Evolutionary conservation across 352 stramenopile species (phyloP).

Genomic region (Pythium biforme): DNA sequence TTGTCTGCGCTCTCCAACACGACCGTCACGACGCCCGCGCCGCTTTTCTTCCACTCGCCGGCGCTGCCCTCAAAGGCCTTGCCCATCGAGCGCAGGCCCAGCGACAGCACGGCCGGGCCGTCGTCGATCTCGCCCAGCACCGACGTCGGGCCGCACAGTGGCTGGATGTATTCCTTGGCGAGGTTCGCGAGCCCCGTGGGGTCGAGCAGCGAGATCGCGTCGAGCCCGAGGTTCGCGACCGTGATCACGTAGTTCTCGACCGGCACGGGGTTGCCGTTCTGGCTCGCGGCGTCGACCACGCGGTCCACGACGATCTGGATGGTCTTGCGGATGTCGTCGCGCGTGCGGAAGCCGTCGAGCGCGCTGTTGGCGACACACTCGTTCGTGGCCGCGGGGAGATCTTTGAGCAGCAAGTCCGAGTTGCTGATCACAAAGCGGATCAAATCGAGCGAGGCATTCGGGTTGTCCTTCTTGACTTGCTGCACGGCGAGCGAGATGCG

Average conservation of each 20-base stretch:
- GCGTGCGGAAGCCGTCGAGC: constrained; percentile 21
- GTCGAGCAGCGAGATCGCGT: constrained; percentile 48
- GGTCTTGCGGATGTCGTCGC: constrained; percentile 45
- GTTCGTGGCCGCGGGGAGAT: constrained; percentile 47
- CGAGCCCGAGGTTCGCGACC: constrained; percentile 43
- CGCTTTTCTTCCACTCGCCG: constrained; percentile 44
- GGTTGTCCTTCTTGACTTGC: constrained; percentile 19
- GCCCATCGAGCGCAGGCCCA: constrained; percentile 40
- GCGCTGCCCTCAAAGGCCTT: constrained; percentile 43
- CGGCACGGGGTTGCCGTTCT: constrained; percentile 40
- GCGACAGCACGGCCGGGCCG: constrained; percentile 37
- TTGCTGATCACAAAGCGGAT: constrained; percentile 40
- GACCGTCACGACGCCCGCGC: constrained; percentile 40
- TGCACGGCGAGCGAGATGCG: constrained; percentile 12
- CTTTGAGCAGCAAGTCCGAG: constrained; percentile 45
- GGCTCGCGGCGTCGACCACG: constrained; percentile 41
- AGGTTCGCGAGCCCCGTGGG: constrained; percentile 38
- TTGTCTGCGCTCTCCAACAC: constrained; percentile 48
- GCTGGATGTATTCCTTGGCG: constrained; percentile 52
- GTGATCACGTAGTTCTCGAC: constrained; percentile 39
- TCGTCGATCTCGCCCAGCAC: constrained; percentile 56
- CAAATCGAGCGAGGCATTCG: constrained; percentile 13
- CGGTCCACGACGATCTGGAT: constrained; percentile 49
- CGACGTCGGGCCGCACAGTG: constrained; percentile 47
- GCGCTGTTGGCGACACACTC: constrained; percentile 33